These are phyloP conservation scores for Psophocarpus tetragonolobus DNA, from an alignment of 306 rosid genomes.

Conservation along the genomic window DNA sequence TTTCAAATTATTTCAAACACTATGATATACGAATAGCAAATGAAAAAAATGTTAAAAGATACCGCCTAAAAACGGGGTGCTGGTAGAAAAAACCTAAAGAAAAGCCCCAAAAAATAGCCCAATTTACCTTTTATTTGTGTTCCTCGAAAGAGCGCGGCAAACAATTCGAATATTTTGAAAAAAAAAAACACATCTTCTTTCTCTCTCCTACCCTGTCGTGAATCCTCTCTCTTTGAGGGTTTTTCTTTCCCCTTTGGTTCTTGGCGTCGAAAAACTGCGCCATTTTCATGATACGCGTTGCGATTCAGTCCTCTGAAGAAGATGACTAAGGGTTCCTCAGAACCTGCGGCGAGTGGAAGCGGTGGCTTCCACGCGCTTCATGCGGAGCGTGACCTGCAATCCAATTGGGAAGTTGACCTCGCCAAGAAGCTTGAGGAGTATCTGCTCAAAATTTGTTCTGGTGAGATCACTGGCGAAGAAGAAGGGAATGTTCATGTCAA, in stretches of 20 bases:
- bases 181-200: no score
- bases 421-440: slow-evolving; percentile 85
- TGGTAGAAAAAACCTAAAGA: no score
- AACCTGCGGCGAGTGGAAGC: slow-evolving; percentile 37
- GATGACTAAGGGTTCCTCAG: slow-evolving; percentile 59
- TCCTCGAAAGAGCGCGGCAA: no score
- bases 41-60: no score
- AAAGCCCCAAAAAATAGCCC: no score
- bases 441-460: slow-evolving; percentile 78
- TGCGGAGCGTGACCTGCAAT: slow-evolving; percentile 84
- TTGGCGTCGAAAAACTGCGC: slow-evolving; percentile 9
- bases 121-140: no score
- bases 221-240: no score
- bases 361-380: slow-evolving; percentile 67
- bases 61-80: no score
- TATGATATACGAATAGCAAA: no score
- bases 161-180: no score
- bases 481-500: slow-evolving; percentile 60
- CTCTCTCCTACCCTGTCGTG: no score
- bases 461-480: slow-evolving; percentile 65
- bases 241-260: background rate
- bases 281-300: slow-evolving; percentile 26
- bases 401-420: slow-evolving; percentile 97
- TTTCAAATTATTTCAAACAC: no score
- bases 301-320: slow-evolving; percentile 20